These are phyloP conservation scores for Penicillium samsonianum DNA, from an alignment of 495 filamentous ascomycete species.

Conservation along the genomic window DNA sequence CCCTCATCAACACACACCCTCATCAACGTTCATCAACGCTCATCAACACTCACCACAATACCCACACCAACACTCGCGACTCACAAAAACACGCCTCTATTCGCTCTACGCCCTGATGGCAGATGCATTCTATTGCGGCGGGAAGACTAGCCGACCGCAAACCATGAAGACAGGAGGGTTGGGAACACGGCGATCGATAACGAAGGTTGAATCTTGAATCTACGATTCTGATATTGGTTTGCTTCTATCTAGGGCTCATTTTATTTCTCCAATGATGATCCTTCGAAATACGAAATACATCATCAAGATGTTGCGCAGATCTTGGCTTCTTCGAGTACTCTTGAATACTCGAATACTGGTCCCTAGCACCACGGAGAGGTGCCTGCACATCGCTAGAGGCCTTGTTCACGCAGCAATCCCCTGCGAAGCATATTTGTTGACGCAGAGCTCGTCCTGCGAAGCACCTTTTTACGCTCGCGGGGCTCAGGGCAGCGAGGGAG, in stretches of 20 bases:
- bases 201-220: background rate
- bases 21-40: too few species aligned
- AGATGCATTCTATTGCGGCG: background rate
- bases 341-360: conserved; percentile 11
- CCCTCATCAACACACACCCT: too few species aligned
- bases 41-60: too few species aligned
- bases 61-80: background rate
- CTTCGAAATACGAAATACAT: background rate
- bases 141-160: too few species aligned
- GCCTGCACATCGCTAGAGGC: conserved; percentile 5
- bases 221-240: conserved; percentile 3
- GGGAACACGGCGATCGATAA: background rate
- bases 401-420: too few species aligned
- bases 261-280: conserved; percentile 5
- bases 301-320: too few species aligned
- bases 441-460: too few species aligned
- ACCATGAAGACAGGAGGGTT: background rate
- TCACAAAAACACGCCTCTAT: background rate
- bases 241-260: conserved; percentile 6
- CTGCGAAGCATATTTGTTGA: too few species aligned
- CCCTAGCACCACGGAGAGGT: conserved; percentile 5
- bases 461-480: too few species aligned
- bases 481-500: too few species aligned
- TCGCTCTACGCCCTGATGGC: background rate
- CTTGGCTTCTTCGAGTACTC: too few species aligned